Base-by-base conservation (phyloP, 2,329 filamentous ascomycete genomes). In the Lasiodiplodia citricola region DNA sequence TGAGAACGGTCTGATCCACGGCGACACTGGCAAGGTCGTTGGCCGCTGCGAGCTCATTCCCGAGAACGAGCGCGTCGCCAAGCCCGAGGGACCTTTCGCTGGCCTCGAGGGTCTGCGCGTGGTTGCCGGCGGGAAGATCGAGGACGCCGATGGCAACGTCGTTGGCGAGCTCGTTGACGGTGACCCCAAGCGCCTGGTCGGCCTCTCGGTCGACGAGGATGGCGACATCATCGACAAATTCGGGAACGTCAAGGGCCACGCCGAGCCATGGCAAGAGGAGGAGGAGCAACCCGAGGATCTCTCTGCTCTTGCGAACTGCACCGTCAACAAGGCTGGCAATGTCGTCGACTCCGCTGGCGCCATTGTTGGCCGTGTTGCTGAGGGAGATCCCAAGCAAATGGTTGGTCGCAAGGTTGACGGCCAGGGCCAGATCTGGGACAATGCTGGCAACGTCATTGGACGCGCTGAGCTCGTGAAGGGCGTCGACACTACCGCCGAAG, bases 1-100 rank as follows among this genome's bases (percentile, higher is more conserved):
- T 77, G 91, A 89, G 78, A 81, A 91, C 41, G 91, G 91, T 41
- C 87, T 91, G 74, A 87, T 93, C 72, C 87, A 90, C 81, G 91
- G 90, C 75, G 91, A 93, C 77, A 87, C 85, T 18, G 91, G 91
- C 58, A 88, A 91, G 69, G 83, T 92, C 56, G 86, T 93, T 69
- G 91, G 91, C 70, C 86, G 85, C 69, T 89, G 88, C 57, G 90
- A 92, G 74, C 81, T 92, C 31, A 88, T 93, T 50, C 84, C 90
- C 25, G 88, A 90, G 74, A 86, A 89, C 14, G 90, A 92, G 81
- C 83, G 83, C 60, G 83, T 83, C 71, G 76, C 78, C 70, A 85
- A 83, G 76, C 82, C 83, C 35, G 83, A 85, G 69, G 83, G 83
- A 68, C 82, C 82, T 31, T 85, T 85, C 72, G 83, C 83, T 68